phyloP scores from a whole-genome alignment of 495 filamentous ascomycete genomes.

The Hyaloscypha hepaticicola region DNA sequence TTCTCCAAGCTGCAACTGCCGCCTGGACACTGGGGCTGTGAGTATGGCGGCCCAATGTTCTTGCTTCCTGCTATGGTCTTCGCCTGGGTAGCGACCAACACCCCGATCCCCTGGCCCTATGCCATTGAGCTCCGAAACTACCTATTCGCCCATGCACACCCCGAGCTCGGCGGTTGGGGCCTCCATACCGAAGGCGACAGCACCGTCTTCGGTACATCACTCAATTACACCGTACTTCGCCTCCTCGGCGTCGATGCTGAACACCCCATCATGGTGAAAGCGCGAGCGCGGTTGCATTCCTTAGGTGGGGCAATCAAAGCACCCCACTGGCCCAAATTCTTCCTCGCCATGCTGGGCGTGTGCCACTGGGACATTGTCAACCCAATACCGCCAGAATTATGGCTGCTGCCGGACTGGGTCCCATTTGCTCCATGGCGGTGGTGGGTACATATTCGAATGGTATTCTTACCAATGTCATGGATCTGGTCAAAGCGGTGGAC shows the following conservation, averaged over 20 bases:
- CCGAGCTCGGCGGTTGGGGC: conserved; percentile 88
- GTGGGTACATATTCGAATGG: conserved; percentile 95
- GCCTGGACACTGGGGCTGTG: conserved; percentile 90
- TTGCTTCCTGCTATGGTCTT: conserved; percentile 83
- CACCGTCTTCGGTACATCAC: conserved; percentile 79
- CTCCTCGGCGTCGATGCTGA: conserved; percentile 80
- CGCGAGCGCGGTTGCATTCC: conserved; percentile 73
- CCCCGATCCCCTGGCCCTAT: conserved; percentile 75
- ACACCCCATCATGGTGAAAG: conserved; percentile 79
- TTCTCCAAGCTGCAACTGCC: conserved; percentile 84
- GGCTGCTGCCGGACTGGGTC: conserved; percentile 92
- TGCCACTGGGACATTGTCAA: conserved; percentile 89
- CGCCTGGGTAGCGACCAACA: conserved; percentile 86
- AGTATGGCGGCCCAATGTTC: conserved; percentile 88
- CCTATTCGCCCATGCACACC: no score
- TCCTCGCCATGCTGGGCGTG: conserved; percentile 77
- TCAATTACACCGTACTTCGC: conserved; percentile 84
- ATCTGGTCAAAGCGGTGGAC: conserved; percentile 76
- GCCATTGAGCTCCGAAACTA: conserved; percentile 74
- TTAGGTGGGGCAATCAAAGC: conserved; percentile 83
- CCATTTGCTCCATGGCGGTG: conserved; percentile 91
- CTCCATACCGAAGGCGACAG: conserved; percentile 92
- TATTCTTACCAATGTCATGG: conserved; percentile 87
- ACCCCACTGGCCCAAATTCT: conserved; percentile 94
- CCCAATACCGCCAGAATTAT: conserved; percentile 86